Percentiles rank a stretch among this genome's conserved stretches.
Conservation (phyloP, 768 basidiomycete species). For the Myochromella boudieri region DNA sequence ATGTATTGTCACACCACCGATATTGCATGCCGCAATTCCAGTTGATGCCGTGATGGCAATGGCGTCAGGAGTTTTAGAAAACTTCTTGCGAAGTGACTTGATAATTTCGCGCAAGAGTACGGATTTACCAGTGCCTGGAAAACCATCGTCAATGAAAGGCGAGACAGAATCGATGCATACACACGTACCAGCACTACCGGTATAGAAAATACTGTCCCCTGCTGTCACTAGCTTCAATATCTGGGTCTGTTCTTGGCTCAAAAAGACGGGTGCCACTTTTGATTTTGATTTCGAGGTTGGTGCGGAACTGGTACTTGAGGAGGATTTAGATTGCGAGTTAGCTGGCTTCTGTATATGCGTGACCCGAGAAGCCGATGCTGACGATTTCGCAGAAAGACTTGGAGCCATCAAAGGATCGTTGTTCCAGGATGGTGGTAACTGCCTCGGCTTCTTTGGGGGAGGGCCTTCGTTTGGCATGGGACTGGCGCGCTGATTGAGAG, state of each 20-base stretch:
- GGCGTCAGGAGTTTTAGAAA: slow-evolving; percentile 57
- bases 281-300: slow-evolving; percentile 21
- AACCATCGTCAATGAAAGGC: neutral
- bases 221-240: slow-evolving; percentile 78
- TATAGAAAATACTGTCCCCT: slow-evolving; percentile 86
- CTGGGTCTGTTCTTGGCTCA: slow-evolving; percentile 85
- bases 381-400: slow-evolving; percentile 24
- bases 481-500: slow-evolving; percentile 39
- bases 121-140: slow-evolving; percentile 91
- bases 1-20: slow-evolving; percentile 93
- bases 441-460: slow-evolving; percentile 52
- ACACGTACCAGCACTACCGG: slow-evolving; percentile 86
- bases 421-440: slow-evolving; percentile 53
- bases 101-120: slow-evolving; percentile 94
- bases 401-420: slow-evolving; percentile 35
- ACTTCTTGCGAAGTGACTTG: slow-evolving; percentile 58
- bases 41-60: slow-evolving; percentile 89
- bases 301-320: slow-evolving; percentile 6
- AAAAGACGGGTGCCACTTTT: slow-evolving; percentile 46
- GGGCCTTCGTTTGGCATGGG: slow-evolving; percentile 23
- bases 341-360: neutral
- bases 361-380: slow-evolving; percentile 10
- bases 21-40: slow-evolving; percentile 97
- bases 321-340: slow-evolving; percentile 9
- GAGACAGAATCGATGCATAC: neutral